Conservation (phyloP, 202 grass and related monocot genomes). For the Schoenoplectus tabernaemontani region DNA sequence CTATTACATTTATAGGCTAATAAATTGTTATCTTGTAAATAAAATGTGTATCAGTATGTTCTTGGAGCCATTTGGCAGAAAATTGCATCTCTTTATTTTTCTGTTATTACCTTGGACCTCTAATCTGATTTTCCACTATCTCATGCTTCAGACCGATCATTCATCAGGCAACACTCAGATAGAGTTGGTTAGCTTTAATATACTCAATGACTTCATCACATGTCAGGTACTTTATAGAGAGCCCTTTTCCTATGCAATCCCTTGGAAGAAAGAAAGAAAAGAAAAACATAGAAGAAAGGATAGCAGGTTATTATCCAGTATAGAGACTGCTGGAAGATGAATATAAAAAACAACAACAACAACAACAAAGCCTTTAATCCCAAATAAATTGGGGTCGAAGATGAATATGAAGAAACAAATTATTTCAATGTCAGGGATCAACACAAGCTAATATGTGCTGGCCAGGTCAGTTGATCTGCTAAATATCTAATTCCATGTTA, state of each 20-base stretch:
- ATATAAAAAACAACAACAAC: too few species aligned
- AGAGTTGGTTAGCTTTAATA: constrained; percentile 56
- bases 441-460: neutral
- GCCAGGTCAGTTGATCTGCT: neutral
- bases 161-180: constrained; percentile 18
- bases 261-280: constrained; percentile 35
- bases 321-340: neutral
- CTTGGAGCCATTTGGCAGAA: neutral
- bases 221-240: constrained; percentile 74
- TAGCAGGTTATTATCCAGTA: neutral
- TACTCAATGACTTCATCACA: constrained; percentile 73
- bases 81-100: neutral
- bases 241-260: constrained; percentile 48
- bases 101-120: neutral
- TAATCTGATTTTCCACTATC: neutral
- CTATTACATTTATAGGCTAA: neutral
- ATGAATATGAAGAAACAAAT: neutral
- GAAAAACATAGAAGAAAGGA: neutral
- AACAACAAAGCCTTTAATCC: too few species aligned
- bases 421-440: neutral
- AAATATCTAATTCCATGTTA: neutral
- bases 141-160: neutral
- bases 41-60: neutral
- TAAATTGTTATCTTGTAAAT: neutral
- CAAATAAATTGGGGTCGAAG: too few species aligned